phyloP scores from a whole-genome alignment of 495 filamentous ascomycete species.

The Recurvomyces mirabilis region DNA sequence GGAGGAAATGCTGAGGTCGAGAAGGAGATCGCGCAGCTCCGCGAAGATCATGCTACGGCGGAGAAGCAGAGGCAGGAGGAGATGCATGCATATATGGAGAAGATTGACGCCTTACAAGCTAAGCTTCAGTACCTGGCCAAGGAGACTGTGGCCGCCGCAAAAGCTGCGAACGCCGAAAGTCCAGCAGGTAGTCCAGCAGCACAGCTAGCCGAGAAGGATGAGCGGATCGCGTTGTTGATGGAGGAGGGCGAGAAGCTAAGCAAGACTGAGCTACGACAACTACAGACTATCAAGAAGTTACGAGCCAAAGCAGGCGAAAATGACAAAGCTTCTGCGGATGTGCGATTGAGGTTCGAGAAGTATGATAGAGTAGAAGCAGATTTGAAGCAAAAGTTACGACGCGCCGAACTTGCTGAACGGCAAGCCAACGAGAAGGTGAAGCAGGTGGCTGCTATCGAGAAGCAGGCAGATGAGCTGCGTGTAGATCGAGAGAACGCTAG shows the following conservation, averaged over 20 bases:
- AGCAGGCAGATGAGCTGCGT: conserved; percentile 57
- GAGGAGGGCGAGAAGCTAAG: conserved; percentile 87
- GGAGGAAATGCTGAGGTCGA: conserved; percentile 10
- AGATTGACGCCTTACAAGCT: conserved; percentile 82
- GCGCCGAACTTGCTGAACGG: conserved; percentile 46
- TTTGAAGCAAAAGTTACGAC: conserved; percentile 23
- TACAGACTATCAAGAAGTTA: conserved; percentile 74
- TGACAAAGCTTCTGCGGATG: conserved; percentile 51
- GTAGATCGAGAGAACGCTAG: conserved; percentile 56
- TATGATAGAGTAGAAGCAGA: conserved; percentile 35
- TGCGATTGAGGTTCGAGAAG: conserved; percentile 52
- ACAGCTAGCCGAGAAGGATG: conserved; percentile 77
- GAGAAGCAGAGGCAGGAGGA: conserved; percentile 66
- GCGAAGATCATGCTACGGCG: conserved; percentile 46
- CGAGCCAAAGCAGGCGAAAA: conserved; percentile 48
- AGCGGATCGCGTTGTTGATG: conserved; percentile 77
- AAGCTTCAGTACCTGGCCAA: conserved; percentile 80
- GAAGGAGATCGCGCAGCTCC: conserved; percentile 36
- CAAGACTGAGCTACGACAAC: conserved; percentile 70
- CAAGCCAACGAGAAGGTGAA: conserved; percentile 52
- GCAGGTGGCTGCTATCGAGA: conserved; percentile 52
- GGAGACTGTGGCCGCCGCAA: conserved; percentile 61
- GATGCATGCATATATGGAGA: conserved; percentile 68
- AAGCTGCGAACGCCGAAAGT: conserved; percentile 48
- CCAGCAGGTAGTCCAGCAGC: conserved; percentile 56